phyloP scores from a whole-genome alignment of 208 protist genomes.

The Ichthyophonus hoferi region DNA sequence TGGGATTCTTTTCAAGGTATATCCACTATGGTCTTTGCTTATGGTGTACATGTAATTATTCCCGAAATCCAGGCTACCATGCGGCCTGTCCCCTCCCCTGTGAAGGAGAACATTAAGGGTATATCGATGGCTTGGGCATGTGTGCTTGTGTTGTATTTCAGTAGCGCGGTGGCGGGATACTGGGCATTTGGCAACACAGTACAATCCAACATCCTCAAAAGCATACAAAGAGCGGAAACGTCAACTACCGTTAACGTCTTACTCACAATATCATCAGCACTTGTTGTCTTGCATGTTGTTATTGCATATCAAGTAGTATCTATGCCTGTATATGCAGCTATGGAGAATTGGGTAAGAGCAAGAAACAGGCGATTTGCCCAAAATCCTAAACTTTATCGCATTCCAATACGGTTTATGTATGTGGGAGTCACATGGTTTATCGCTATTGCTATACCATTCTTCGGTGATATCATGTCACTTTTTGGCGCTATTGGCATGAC shows the following conservation, averaged over 20 bases:
- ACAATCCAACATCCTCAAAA: not conserved
- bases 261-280: not conserved
- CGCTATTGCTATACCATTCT: slow-evolving; percentile 4
- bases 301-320: slow-evolving; percentile 6
- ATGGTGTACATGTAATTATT: not conserved
- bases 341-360: not conserved
- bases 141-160: not conserved
- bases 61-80: slow-evolving; percentile 19
- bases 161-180: not conserved
- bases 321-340: not conserved
- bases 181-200: not conserved
- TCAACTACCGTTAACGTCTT: not conserved
- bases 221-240: not conserved
- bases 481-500: not conserved
- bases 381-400: too few relatives aligned
- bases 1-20: slow-evolving; percentile 7
- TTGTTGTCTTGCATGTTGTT: not conserved
- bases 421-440: not conserved
- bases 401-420: not conserved
- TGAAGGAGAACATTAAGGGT: not conserved
- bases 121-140: not conserved
- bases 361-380: too few relatives aligned
- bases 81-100: too few relatives aligned
- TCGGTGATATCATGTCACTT: slow-evolving; percentile 1
- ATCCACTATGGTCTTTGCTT: slow-evolving; percentile 7